These are phyloP conservation scores for Podospora bellae-mahoneyi DNA, from an alignment of 495 filamentous ascomycete species.

Conservation along the genomic window DNA sequence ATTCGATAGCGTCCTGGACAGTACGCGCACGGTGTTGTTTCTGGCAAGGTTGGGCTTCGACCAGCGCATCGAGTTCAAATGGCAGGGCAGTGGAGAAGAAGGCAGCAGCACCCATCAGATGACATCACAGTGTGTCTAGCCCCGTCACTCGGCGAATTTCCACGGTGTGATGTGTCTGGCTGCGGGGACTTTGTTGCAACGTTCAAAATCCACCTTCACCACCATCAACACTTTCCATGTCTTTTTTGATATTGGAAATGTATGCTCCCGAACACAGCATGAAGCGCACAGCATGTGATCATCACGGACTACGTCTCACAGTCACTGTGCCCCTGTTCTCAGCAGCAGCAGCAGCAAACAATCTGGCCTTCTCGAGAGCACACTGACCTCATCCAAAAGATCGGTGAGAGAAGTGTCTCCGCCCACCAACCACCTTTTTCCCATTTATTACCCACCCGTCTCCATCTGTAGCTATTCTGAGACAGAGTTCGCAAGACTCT, in stretches of 20 bases:
- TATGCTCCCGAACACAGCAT: background rate
- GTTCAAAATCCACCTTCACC: background rate
- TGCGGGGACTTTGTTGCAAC: background rate
- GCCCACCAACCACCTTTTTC: background rate
- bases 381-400: background rate
- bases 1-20: conserved; percentile 6
- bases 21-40: conserved; percentile 4
- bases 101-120: conserved; percentile 4
- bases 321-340: background rate
- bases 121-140: conserved; percentile 9
- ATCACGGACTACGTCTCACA: background rate
- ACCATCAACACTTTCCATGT: background rate
- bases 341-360: background rate
- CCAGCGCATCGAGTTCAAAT: background rate
- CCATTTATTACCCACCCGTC: background rate
- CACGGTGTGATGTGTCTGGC: conserved; percentile 6
- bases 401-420: background rate
- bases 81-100: background rate
- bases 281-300: background rate
- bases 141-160: background rate
- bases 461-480: background rate
- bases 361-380: background rate
- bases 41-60: background rate
- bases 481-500: background rate
- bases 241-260: background rate